Percentiles rank a stretch among this genome's conserved stretches.
Evolutionary conservation across 345 rosid species (phyloP).

Genomic region (Eucalyptus tenuipes): DNA sequence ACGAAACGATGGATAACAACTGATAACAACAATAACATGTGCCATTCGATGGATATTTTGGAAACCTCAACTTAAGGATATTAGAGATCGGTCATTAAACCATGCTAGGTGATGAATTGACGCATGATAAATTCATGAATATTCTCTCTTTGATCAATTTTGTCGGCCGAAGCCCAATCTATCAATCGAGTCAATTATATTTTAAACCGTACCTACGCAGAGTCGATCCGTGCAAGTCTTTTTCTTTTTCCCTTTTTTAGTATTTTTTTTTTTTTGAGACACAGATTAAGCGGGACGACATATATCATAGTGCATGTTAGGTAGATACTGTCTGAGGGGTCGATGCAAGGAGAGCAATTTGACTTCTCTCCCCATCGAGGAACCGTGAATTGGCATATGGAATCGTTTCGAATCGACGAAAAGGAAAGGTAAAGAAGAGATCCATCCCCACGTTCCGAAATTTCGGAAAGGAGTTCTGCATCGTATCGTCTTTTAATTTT

Average conservation of each 20-base stretch:
- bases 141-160: neutral
- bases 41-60: neutral
- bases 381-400: neutral
- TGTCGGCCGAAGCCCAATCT: neutral
- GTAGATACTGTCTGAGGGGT: neutral
- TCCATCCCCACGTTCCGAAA: neutral
- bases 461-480: neutral
- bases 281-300: fast-evolving
- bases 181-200: neutral
- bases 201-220: fast-evolving
- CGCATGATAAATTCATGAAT: neutral
- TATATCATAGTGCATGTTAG: neutral
- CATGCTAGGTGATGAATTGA: neutral
- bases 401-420: neutral
- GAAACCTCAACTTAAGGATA: neutral
- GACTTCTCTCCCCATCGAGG: neutral
- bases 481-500: neutral
- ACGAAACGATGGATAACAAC: neutral
- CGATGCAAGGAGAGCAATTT: neutral
- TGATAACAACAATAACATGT: neutral
- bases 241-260: fast-evolving
- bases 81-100: neutral
- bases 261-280: neutral
- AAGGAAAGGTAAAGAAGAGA: neutral
- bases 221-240: neutral